Conservation (phyloP, 768 basidiomycete genomes). For the Mycena galericulata region DNA sequence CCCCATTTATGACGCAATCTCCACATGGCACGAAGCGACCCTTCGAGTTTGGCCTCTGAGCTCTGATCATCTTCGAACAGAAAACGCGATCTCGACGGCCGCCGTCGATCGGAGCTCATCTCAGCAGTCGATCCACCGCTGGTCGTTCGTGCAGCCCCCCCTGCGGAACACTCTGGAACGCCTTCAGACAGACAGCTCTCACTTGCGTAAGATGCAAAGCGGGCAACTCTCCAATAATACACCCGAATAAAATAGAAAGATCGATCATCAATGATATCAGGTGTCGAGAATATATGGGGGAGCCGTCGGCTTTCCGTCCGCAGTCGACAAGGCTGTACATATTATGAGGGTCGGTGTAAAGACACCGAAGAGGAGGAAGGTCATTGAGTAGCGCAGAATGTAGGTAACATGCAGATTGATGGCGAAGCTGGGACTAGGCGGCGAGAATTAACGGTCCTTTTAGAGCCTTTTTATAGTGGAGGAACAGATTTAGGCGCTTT, state of each 20-base stretch:
- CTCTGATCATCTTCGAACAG: background rate
- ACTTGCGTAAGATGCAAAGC: conserved; percentile 27
- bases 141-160: too few species aligned
- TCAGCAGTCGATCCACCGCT: too few species aligned
- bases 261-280: conserved; percentile 13
- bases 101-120: too few species aligned
- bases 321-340: background rate
- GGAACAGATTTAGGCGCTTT: background rate
- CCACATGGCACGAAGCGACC: conserved; percentile 28
- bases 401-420: background rate
- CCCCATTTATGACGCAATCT: conserved; percentile 29
- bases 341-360: background rate
- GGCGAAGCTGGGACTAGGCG: too few species aligned
- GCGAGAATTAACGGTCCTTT: too few species aligned
- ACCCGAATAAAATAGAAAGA: conserved; percentile 15
- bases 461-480: conserved; percentile 7
- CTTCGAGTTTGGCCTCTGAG: too few species aligned
- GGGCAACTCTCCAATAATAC: background rate
- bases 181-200: conserved; percentile 1
- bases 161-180: conserved; percentile 18
- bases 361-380: background rate
- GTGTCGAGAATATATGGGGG: conserved; percentile 8
- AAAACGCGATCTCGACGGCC: too few species aligned
- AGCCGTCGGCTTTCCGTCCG: conserved; percentile 30
- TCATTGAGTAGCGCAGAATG: too few species aligned